phyloP scores from a whole-genome alignment of 768 basidiomycete species.

The Lactarius trivialis region DNA sequence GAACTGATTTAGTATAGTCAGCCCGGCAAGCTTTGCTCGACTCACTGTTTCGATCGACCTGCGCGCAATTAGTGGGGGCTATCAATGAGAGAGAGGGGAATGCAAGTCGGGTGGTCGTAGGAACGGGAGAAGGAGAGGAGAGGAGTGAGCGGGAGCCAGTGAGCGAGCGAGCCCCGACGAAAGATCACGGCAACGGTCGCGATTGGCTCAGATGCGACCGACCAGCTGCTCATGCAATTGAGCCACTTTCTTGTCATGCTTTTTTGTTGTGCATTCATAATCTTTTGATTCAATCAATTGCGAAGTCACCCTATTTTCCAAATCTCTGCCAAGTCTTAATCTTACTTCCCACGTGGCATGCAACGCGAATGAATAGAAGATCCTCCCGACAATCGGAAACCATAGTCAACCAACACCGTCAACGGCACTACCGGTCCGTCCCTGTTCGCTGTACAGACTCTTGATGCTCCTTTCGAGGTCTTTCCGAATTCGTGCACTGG shows the following conservation, averaged over 20 bases:
- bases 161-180: constrained; percentile 2
- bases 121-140: background rate
- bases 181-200: constrained; percentile 21
- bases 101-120: constrained; percentile 5
- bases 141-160: background rate
- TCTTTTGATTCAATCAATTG: background rate
- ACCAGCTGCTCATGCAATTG: background rate
- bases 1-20: constrained; percentile 4
- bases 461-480: background rate
- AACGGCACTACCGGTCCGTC: constrained; percentile 1
- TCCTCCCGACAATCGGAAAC: no score
- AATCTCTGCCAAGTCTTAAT: background rate
- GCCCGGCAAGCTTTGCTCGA: background rate
- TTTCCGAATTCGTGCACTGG: background rate
- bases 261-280: background rate
- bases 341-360: background rate
- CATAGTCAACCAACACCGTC: no score
- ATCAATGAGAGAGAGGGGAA: background rate
- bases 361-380: no score
- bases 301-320: background rate
- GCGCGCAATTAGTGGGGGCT: background rate
- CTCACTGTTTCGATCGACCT: background rate
- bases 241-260: background rate
- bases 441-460: background rate
- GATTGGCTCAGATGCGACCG: constrained; percentile 17